Conservation (phyloP, 225 moss, liverwort and hornwort species). For the Bryoerythrophyllum caledonicum region DNA sequence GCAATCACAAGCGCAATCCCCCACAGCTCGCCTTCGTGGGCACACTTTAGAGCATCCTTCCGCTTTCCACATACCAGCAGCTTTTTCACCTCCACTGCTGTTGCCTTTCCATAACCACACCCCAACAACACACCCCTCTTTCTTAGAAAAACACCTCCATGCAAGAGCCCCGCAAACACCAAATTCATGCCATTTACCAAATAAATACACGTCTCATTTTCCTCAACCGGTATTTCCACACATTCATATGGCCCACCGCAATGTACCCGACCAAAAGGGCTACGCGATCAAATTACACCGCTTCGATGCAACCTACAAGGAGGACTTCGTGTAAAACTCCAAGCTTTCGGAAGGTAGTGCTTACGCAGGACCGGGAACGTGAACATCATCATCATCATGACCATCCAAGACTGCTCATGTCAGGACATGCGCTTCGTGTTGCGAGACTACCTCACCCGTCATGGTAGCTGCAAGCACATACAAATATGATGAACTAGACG, state of each 20-base stretch:
- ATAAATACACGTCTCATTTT: background rate
- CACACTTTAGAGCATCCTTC: conserved; percentile 85
- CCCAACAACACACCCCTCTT: conserved; percentile 11
- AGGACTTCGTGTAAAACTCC: background rate
- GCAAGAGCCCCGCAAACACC: conserved; percentile 6
- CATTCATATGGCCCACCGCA: background rate
- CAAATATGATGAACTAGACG: background rate
- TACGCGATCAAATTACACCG: background rate
- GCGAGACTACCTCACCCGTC: background rate
- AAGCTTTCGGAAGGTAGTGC: background rate
- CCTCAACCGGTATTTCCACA: background rate
- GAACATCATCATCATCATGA: background rate
- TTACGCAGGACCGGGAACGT: background rate
- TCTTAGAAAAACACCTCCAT: conserved; percentile 13
- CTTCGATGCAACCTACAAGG: background rate
- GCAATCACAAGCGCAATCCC: conserved; percentile 86
- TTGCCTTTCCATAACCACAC: conserved; percentile 47
- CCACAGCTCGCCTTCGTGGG: conserved; percentile 91
- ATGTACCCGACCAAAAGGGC: background rate
- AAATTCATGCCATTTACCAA: background rate
- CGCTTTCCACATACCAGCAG: conserved; percentile 86
- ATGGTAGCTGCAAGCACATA: background rate
- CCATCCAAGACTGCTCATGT: background rate
- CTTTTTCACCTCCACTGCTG: conserved; percentile 78
- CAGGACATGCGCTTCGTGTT: background rate